Base-by-base conservation (phyloP, 2,329 filamentous ascomycete genomes). In the Calonectria leucothoes region DNA sequence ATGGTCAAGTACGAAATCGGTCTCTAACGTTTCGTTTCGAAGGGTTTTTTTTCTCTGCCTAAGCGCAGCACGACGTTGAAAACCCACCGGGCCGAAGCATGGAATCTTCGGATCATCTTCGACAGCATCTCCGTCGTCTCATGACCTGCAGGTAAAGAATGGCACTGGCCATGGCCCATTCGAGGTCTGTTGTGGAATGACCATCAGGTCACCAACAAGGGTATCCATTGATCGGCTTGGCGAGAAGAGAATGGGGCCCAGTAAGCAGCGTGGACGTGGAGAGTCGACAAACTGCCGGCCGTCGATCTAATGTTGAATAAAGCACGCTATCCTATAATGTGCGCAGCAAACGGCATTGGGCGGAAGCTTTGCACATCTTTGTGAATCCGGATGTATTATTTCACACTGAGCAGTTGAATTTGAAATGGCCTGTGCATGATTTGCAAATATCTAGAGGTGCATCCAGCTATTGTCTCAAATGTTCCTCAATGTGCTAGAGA, bases 11-110 rank as follows among this genome's bases (percentile, higher is more conserved):
- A 25, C 42, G 55, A 31, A 11, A 68, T 64, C 64, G 64, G 57
- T 51, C 66, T 64, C n/a, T 45, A 48, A 67, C 64, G 29, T 57
- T 63, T 35, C 55, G 52, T 55, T 64, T 71, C 64, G 35, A 37
- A 48, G 20, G 20, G n/a, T n/a, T n/a, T 25, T 42, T 35, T 25
- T 49, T 25, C 33, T 27, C 33, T 25, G 55, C 55, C 23, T 23
- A 31, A 64, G 59, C 37, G 59, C 59, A 31, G 25, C 37, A 48
- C 31, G 59, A 64, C 39, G 59, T 64, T 48, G 39, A 48, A 61
- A 64, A 42, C 33, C 25, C 39, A 31, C 10, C 17, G 12, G 39
- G 8, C 29, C 39, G 23, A 64, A 64, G 59, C 39, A 61, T 61
- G 33, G 55, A 39, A 61, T n/a, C 17, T 29, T 61, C 23, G 39